phyloP scores from a whole-genome alignment of 495 filamentous ascomycete genomes.

The Neurospora intermedia region DNA sequence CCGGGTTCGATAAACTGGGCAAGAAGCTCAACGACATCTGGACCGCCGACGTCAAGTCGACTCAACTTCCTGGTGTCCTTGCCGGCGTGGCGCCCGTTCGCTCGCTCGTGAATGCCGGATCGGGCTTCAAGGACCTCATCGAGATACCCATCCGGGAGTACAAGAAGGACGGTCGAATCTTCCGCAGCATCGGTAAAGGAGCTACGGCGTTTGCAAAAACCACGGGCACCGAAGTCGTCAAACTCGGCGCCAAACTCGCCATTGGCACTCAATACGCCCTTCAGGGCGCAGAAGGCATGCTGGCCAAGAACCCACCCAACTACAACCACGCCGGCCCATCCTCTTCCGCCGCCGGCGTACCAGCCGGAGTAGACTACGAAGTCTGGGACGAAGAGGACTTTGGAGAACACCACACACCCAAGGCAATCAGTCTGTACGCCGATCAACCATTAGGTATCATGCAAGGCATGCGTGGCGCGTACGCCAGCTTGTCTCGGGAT shows the following conservation, averaged over 20 bases:
- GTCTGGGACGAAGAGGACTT: constrained; percentile 54
- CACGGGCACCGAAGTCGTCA: constrained; percentile 82
- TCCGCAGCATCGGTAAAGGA: constrained; percentile 85
- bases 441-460: constrained; percentile 82
- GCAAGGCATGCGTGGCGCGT: constrained; percentile 75
- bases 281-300: constrained; percentile 73
- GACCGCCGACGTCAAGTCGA: constrained; percentile 87
- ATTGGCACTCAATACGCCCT: constrained; percentile 88
- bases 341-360: constrained; percentile 10
- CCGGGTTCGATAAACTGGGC: constrained; percentile 79
- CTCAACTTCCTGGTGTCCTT: constrained; percentile 81
- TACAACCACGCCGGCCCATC: not conserved
- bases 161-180: constrained; percentile 82
- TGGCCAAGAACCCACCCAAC: constrained; percentile 38
- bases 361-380: constrained; percentile 19
- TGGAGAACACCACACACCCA: constrained; percentile 46
- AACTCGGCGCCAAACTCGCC: constrained; percentile 87
- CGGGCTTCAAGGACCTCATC: constrained; percentile 74
- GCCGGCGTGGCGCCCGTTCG: constrained; percentile 85
- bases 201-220: constrained; percentile 81
- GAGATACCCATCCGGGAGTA: constrained; percentile 88
- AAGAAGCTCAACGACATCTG: constrained; percentile 88
- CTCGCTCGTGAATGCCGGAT: constrained; percentile 80
- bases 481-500: constrained; percentile 73
- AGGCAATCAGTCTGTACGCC: constrained; percentile 79